Evolutionary conservation across 768 basidiomycete species (phyloP).

Genomic region (Albatrellus ellisii): DNA sequence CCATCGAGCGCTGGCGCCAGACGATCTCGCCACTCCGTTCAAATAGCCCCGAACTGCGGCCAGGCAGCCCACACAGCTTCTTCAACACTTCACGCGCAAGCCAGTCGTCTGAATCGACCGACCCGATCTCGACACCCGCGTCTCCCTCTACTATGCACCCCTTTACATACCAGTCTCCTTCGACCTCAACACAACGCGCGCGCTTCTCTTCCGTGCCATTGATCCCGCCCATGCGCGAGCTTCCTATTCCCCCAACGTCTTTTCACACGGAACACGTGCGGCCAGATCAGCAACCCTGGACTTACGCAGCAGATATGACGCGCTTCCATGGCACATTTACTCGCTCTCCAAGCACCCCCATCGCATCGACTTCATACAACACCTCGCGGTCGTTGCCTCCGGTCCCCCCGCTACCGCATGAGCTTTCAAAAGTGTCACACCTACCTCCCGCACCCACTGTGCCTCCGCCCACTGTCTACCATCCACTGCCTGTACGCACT

Average conservation of each 20-base stretch:
- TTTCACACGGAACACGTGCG: neutral
- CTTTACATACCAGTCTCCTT: neutral
- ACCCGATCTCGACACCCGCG: neutral
- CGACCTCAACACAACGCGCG: too few species aligned
- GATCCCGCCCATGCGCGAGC: neutral
- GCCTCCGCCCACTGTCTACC: neutral
- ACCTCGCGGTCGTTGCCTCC: neutral
- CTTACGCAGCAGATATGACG: too few species aligned
- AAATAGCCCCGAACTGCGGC: neutral
- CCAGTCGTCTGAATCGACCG: neutral
- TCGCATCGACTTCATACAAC: neutral
- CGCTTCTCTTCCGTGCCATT: constrained; percentile 1
- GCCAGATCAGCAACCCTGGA: neutral
- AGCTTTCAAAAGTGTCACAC: neutral
- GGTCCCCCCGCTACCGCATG: neutral
- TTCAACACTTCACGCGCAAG: neutral
- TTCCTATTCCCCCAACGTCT: neutral
- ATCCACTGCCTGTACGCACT: neutral
- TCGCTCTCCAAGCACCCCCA: neutral
- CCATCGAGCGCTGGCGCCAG: neutral
- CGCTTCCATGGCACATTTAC: neutral
- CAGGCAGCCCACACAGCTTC: neutral
- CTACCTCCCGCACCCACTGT: neutral
- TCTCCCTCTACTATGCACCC: neutral
- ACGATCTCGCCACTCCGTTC: neutral